Conservation (phyloP, 306 rosid genomes). For the Cercis canadensis region DNA sequence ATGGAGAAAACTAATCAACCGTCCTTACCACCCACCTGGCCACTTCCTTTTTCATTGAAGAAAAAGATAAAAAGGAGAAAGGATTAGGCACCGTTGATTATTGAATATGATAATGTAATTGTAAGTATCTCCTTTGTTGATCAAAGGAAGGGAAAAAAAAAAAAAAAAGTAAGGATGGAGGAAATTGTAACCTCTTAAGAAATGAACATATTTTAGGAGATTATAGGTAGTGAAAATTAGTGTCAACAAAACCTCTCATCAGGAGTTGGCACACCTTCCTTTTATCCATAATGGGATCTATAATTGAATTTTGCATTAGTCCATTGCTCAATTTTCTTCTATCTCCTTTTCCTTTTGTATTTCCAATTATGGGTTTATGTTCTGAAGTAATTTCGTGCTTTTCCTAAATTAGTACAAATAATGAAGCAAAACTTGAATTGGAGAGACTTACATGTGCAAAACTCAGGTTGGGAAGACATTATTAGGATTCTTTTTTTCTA, state of each 20-base stretch:
- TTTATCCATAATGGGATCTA: slow-evolving; percentile 36
- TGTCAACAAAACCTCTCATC: slow-evolving; percentile 44
- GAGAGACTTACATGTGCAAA: too few relatives aligned
- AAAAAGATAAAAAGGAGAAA: background rate
- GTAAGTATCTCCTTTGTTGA: slow-evolving; percentile 24
- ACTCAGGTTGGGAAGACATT: too few relatives aligned
- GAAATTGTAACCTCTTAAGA: slow-evolving; percentile 7
- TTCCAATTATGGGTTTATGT: too few relatives aligned
- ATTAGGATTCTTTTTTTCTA: too few relatives aligned
- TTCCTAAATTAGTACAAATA: too few relatives aligned
- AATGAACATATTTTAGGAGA: slow-evolving; percentile 22
- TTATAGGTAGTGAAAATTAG: slow-evolving; percentile 22
- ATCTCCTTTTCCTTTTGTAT: too few relatives aligned
- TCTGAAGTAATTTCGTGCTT: too few relatives aligned
- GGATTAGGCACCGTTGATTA: background rate
- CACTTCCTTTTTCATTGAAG: background rate
- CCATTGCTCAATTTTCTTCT: too few relatives aligned
- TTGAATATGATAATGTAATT: slow-evolving; percentile 25
- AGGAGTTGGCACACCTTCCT: slow-evolving; percentile 28
- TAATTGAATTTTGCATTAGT: slow-evolving; percentile 18
- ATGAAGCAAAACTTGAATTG: too few relatives aligned
- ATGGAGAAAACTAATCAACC: slow-evolving; percentile 18
- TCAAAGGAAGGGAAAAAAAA: background rate
- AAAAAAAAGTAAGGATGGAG: background rate
- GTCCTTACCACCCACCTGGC: background rate